A percentile compares a stretch with the other conserved stretches of the same genome.
phyloP scores from a whole-genome alignment of 2,329 filamentous ascomycete genomes.

The Tolypocladium pustulatum region DNA sequence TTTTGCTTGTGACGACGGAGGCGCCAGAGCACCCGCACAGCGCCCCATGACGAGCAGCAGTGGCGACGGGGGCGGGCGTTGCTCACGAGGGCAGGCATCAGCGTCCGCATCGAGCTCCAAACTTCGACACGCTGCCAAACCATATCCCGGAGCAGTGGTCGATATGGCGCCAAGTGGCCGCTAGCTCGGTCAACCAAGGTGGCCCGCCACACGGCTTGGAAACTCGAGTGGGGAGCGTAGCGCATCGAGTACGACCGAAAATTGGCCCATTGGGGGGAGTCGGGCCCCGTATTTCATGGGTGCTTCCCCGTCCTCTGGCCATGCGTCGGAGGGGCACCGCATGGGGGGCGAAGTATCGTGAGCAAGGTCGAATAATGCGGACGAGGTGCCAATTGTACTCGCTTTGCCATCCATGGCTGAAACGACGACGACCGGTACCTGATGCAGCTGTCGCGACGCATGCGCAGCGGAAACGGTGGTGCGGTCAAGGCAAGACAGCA shows the following conservation, averaged over 20 bases:
- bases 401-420: no score
- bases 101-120: neutral
- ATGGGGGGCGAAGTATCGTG: neutral
- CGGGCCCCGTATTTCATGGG: constrained; percentile 3
- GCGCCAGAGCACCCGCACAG: neutral
- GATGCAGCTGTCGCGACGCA: neutral
- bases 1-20: neutral
- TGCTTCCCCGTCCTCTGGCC: neutral
- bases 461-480: neutral
- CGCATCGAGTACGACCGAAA: constrained; percentile 22
- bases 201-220: neutral
- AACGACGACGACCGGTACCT: neutral
- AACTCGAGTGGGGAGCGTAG: constrained; percentile 11
- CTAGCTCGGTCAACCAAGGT: constrained; percentile 11
- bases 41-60: neutral
- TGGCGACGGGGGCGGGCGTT: neutral
- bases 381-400: no score
- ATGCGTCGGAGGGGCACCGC: neutral
- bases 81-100: neutral
- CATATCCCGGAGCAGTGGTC: neutral
- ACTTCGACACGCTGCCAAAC: neutral
- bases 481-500: neutral
- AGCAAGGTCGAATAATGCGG: no score
- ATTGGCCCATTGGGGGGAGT: constrained; percentile 17
- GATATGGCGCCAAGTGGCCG: constrained; percentile 5